Base-by-base conservation (phyloP, 257 asterid genomes). In the Phtheirospermum japonicum region DNA sequence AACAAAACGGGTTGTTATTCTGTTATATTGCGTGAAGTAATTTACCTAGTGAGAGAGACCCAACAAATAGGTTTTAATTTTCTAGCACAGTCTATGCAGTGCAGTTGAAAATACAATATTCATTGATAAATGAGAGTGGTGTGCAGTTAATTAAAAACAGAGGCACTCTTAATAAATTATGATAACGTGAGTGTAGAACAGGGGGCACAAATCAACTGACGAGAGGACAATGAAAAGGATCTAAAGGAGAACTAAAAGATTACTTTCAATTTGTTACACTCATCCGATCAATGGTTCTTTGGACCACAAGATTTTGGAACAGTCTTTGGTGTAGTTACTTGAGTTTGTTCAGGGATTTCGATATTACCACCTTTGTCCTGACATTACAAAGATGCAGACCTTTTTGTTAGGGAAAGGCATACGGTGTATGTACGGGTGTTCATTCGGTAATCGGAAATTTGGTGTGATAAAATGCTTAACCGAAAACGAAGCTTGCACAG, bases 371-470 rank as follows among this genome's bases (percentile, higher is more conserved):
- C 4, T 31, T 8, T 19, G 9, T 19, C 51, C 36, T 59, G 36
- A 6, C 18, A 59, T 19, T 37, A 39, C 19, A 39, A 59, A 37
- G 33, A 59, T 40, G 34, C 64, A 14, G 49, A 37, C 46, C 62
- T 33, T 57, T 32, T 34, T 28, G 7, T 17, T n/a, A 5, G 28
- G 9, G 55, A 43, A 61, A 26, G 23, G 28, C 16, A 3, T 30
- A 61, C 9, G 28, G 28, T 3, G 1, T 17, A 58, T 9, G 48
- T 34, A 33, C 39, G 0, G 39, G 9, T 33, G 39, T 33, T 8
- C 9, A 33, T 23, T 33, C 7, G 39, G 39, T 33, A 33, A 33
- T 5, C 9, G 39, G 7, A 2, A 5, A 5, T 33, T 33, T 8
- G 39, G 39, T 33, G 7, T 33, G 39, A 8, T 8, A 33, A 23